Evolutionary conservation across 495 filamentous ascomycete species (phyloP).

Genomic region (Parmelia sp.): DNA sequence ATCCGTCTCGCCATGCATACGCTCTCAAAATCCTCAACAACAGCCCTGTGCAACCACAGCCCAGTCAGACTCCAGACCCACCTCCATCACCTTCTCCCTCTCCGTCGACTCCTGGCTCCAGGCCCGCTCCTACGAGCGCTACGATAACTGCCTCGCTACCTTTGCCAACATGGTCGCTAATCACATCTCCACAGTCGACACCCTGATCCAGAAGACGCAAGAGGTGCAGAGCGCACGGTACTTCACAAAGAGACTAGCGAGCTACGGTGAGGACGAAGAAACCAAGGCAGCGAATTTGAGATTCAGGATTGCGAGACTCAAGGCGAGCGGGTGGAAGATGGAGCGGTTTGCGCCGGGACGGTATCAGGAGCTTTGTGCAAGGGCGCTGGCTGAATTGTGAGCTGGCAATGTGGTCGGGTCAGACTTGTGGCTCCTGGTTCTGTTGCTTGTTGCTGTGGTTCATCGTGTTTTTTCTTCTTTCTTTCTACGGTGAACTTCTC

Average conservation of each 20-base stretch:
- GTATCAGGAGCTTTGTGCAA: constrained; percentile 26
- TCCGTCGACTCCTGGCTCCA: constrained; percentile 18
- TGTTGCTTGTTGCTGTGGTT: background rate
- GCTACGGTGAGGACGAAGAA: constrained; percentile 22
- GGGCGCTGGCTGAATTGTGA: constrained; percentile 23
- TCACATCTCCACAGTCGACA: constrained; percentile 20
- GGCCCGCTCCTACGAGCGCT: constrained; percentile 19
- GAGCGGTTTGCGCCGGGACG: constrained; percentile 25
- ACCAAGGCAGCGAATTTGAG: constrained; percentile 18
- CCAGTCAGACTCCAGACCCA: background rate
- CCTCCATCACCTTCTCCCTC: constrained; percentile 14
- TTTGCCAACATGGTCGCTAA: constrained; percentile 17
- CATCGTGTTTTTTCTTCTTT: background rate
- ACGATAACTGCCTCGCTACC: constrained; percentile 15
- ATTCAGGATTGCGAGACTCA: constrained; percentile 19
- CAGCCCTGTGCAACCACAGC: background rate
- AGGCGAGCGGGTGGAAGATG: constrained; percentile 23
- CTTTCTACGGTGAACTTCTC: background rate
- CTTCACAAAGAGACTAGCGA: constrained; percentile 11
- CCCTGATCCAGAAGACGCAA: constrained; percentile 9
- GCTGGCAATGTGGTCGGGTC: background rate
- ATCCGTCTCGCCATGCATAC: background rate
- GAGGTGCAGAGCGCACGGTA: constrained; percentile 17
- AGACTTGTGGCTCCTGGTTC: background rate
- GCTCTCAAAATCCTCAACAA: background rate